A percentile compares a stretch with the other conserved stretches of the same genome.
Conservation (phyloP, 2,329 filamentous ascomycete genomes). For the Helminthosporium solani region DNA sequence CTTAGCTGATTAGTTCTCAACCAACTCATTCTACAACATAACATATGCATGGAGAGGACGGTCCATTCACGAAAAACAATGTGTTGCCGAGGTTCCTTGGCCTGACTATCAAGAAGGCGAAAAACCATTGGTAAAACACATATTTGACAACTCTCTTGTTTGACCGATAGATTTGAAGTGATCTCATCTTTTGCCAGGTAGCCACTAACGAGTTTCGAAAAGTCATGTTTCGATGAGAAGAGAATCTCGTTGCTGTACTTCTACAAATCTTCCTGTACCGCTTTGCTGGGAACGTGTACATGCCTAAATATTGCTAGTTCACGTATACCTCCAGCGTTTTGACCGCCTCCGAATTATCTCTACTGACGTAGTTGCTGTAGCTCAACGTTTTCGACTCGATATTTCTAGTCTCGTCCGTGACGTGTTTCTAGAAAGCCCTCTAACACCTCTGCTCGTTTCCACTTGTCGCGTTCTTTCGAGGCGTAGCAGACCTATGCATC, state of each 20-base stretch:
- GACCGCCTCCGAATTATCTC: constrained; percentile 14
- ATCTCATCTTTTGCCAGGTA: constrained; percentile 13
- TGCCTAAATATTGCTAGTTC: constrained; percentile 21
- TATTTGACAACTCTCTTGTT: no score
- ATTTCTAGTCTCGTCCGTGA: constrained; percentile 18
- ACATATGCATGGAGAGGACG: no score
- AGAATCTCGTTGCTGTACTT: constrained; percentile 17
- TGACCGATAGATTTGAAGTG: constrained; percentile 5
- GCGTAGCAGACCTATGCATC: constrained; percentile 23
- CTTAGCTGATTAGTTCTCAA: no score
- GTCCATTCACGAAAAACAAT: no score
- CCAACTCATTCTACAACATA: no score
- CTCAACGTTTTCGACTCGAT: constrained; percentile 22
- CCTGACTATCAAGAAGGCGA: background rate
- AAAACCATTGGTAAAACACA: no score
- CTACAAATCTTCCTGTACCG: constrained; percentile 16
- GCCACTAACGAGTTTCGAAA: constrained; percentile 15
- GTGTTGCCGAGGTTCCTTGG: background rate
- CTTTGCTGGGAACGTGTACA: constrained; percentile 24
- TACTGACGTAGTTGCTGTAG: constrained; percentile 20
- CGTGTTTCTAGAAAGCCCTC: constrained; percentile 21
- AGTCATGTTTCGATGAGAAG: constrained; percentile 9
- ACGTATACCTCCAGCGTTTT: constrained; percentile 22
- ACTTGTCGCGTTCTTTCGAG: constrained; percentile 21
- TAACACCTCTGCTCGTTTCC: constrained; percentile 15